phyloP scores from a whole-genome alignment of 169 alveolate genomes.

The Neospora caninum region DNA sequence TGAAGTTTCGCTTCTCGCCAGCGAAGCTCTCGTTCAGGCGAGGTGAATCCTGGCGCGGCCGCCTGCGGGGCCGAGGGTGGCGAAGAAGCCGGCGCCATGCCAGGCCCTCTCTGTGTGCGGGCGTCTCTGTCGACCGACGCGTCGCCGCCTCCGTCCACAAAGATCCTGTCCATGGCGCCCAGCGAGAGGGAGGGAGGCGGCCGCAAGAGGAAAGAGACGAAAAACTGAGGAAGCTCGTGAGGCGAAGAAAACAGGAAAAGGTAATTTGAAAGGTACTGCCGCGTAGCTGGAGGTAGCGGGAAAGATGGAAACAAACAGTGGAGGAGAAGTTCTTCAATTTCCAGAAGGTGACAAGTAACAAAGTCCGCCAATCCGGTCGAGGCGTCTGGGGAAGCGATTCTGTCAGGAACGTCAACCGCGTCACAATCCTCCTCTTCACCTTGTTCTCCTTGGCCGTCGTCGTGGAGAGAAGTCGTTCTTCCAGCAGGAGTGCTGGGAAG shows the following conservation, averaged over 20 bases:
- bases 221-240: neutral
- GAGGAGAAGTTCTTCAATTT: constrained; percentile 17
- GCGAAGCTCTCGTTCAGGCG: neutral
- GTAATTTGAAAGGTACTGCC: neutral
- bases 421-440: neutral
- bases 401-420: neutral
- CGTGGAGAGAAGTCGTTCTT: too few relatives aligned
- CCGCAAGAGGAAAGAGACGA: constrained; percentile 4
- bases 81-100: neutral
- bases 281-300: constrained; percentile 13
- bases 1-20: neutral
- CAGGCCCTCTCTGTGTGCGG: neutral
- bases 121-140: neutral
- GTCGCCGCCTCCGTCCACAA: neutral
- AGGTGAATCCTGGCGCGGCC: neutral
- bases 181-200: neutral
- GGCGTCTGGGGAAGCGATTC: neutral
- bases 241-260: neutral
- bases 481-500: too few relatives aligned
- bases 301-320: constrained; percentile 21
- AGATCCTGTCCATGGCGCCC: neutral
- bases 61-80: neutral
- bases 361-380: neutral
- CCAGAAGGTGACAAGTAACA: neutral
- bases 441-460: neutral